Percentiles rank a stretch among this genome's conserved stretches.
These are phyloP conservation scores for Butyriboletus loyo DNA, from an alignment of 768 basidiomycete species.

Conservation along the genomic window DNA sequence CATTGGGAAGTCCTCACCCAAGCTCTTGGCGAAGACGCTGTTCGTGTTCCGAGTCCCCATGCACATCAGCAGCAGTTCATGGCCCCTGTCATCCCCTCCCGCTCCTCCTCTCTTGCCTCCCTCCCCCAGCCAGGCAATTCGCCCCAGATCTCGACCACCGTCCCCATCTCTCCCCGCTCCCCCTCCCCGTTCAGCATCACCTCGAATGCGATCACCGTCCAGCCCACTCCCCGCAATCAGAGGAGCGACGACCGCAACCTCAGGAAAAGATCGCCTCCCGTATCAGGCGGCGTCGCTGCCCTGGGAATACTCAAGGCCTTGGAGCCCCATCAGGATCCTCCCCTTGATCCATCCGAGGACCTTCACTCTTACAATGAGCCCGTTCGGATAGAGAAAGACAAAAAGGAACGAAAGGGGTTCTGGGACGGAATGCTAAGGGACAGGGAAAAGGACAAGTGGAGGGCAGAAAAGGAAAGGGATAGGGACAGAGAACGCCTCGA, in stretches of 20 bases:
- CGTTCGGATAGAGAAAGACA: constrained; percentile 38
- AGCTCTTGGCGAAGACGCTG: constrained; percentile 24
- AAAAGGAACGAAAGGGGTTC: constrained; percentile 53
- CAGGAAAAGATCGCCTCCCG: constrained; percentile 31
- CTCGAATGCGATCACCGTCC: constrained; percentile 19
- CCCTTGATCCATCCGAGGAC: constrained; percentile 28
- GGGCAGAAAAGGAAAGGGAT: constrained; percentile 33
- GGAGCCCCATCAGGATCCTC: constrained; percentile 46
- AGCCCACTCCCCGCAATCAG: constrained; percentile 14
- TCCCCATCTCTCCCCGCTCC: constrained; percentile 33
- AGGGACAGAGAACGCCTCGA: constrained; percentile 34
- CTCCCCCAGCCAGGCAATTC: constrained; percentile 42
- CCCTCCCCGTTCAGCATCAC: constrained; percentile 45
- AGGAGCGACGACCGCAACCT: constrained; percentile 18
- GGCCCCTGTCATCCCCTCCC: constrained; percentile 38
- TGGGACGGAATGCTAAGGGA: constrained; percentile 44
- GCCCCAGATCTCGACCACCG: constrained; percentile 31
- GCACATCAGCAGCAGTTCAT: constrained; percentile 26
- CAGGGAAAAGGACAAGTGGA: constrained; percentile 34
- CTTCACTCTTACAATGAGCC: constrained; percentile 22
- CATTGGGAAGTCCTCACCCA: constrained; percentile 44
- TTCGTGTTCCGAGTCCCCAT: constrained; percentile 20
- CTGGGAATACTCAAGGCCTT: constrained; percentile 41
- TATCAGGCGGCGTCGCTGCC: constrained; percentile 25
- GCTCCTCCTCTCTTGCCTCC: constrained; percentile 51